Evolutionary conservation across 1,284 basidiomycete genomes (phyloP), one percentile per base, ranked within the genome.

Genomic region (Trametes pubescens): DNA sequence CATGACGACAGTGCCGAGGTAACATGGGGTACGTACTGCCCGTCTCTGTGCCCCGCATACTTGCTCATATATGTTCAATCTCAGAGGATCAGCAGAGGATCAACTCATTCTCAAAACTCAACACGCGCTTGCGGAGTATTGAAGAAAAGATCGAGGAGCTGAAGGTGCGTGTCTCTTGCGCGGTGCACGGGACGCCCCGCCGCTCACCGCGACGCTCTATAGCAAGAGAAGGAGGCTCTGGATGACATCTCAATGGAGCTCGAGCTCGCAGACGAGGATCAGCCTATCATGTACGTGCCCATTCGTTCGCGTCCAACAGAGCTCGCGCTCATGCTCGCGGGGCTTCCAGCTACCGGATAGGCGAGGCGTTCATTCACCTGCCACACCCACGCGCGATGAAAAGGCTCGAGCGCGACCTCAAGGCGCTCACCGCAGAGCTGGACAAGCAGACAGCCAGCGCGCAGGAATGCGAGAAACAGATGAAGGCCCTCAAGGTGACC

Each of bases 51-150:
- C 44, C 40, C 18, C 10, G 38, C 56, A 37, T 40, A 26, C 16
- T 11, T 21, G n/a, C 32, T 43, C 37, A 61, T 26, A 22, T 8
- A 32, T 26, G 38, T 34, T 29, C 2, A 10, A 53, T 34, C 35
- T 8, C 71, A 95, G 93, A 96, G 84, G 96, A 99, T 77, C 96
- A 99, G 78, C 89, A 95, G 72, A 84, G 86, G 21, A 99, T 99
- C 80, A 98, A 94, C 79, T 84, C 87, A 0, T 99, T 99, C 76
- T 97, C 94, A 0, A 96, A 95, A 73, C 83, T 97, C 51, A 98
- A 98, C 76, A 89, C 88, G 6, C 87, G 94, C 46, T 77, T 93
- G 61, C 84, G 87, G 11, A 84, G 86, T 51, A 82, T 96, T 44
- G 86, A 92, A 69, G 93, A 92, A 62, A 87, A 88, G 65, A 82